Conservation (phyloP, 139 green algal genomes). For the Marvania coccoides region DNA sequence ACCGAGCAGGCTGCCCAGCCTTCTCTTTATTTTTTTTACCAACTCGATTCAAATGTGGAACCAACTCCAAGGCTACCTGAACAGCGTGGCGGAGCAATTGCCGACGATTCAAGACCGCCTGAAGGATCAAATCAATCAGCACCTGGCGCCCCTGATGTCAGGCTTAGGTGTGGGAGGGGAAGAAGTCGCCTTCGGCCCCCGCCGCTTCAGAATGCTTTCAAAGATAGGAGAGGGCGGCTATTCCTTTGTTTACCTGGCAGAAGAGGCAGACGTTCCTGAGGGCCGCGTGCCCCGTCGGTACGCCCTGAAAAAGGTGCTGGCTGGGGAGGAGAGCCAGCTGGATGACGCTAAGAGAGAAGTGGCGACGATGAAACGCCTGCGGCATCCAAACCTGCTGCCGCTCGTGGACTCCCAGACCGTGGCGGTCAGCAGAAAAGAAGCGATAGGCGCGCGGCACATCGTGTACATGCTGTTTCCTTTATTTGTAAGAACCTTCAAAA, state of each 20-base stretch:
- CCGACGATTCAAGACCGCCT: background rate
- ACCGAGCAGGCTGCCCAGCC: no score
- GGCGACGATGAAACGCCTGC: constrained; percentile 29
- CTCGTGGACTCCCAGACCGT: constrained; percentile 36
- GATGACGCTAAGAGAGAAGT: constrained; percentile 36
- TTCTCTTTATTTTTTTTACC: no score
- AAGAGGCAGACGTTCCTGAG: constrained; percentile 25
- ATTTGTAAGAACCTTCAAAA: no score
- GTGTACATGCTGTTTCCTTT: constrained; percentile 54
- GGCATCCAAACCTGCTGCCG: constrained; percentile 57
- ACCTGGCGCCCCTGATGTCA: background rate
- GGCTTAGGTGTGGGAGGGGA: background rate
- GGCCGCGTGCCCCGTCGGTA: background rate
- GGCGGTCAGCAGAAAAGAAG: background rate
- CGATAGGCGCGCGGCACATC: background rate
- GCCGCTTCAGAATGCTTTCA: constrained; percentile 20
- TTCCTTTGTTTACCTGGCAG: constrained; percentile 65
- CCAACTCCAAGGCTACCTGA: background rate
- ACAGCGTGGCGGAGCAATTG: background rate
- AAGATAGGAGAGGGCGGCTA: constrained; percentile 76
- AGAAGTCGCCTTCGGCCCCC: background rate
- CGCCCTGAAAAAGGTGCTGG: constrained; percentile 41
- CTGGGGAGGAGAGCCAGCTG: constrained; percentile 29
- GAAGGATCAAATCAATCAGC: background rate
- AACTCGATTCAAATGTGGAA: background rate